Percentiles rank a stretch among this genome's conserved stretches.
Conservation (phyloP, 1,284 basidiomycete genomes). For the Marasmius oreades region DNA sequence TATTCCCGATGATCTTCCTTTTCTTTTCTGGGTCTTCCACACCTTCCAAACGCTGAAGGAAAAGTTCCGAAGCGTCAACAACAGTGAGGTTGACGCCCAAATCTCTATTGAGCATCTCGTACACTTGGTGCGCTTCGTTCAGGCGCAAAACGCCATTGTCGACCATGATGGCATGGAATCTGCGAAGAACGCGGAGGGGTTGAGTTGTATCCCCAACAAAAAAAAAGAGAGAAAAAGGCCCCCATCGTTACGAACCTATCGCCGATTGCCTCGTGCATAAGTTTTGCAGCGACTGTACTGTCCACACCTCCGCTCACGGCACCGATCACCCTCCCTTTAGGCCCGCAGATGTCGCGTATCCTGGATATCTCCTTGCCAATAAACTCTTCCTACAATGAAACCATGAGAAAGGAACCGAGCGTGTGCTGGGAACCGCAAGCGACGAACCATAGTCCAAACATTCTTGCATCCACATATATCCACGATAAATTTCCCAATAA, state of each 20-base stretch:
- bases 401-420: conserved; percentile 1
- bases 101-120: conserved; percentile 91
- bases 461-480: conserved; percentile 81
- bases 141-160: conserved; percentile 96
- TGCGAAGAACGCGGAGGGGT: conserved; percentile 29
- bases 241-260: conserved; percentile 62
- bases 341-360: conserved; percentile 94
- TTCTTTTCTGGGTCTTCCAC: conserved; percentile 97
- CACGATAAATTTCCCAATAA: conserved; percentile 87
- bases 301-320: conserved; percentile 98
- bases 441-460: conserved; percentile 91
- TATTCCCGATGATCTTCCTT: conserved; percentile 98
- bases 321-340: conserved; percentile 94
- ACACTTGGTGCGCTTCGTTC: conserved; percentile 91
- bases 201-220: not conserved
- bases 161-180: conserved; percentile 99
- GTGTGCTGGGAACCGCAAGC: no score
- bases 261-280: conserved; percentile 99
- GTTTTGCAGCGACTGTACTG: conserved; percentile 96
- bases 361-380: conserved; percentile 96
- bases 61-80: conserved; percentile 92
- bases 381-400: conserved; percentile 74
- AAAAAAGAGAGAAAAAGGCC: conserved; percentile 4
- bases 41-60: conserved; percentile 86
- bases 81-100: conserved; percentile 97